phyloP scores from a whole-genome alignment of 2,329 filamentous ascomycete species.

The Fusarium tuaranense region DNA sequence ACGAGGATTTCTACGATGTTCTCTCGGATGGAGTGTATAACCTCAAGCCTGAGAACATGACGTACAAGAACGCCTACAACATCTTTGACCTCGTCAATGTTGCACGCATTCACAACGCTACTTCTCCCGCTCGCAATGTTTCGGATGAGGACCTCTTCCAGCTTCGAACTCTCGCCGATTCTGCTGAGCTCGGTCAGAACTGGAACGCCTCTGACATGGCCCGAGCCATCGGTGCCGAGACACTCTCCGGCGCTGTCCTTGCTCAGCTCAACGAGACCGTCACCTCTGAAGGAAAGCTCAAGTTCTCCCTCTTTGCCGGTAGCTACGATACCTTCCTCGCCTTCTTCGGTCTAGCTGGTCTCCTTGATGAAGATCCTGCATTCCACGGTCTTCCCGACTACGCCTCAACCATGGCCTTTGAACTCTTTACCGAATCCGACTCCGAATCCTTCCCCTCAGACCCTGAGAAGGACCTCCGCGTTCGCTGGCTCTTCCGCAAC shows the following conservation, averaged over 20 bases:
- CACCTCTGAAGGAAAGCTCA: conserved; percentile 44
- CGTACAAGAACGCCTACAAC: conserved; percentile 50
- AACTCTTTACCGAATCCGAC: conserved; percentile 45
- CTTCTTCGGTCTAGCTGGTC: conserved; percentile 48
- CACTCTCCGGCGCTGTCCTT: conserved; percentile 47
- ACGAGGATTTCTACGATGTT: conserved; percentile 45
- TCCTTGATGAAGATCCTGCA: conserved; percentile 43
- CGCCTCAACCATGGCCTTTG: conserved; percentile 52
- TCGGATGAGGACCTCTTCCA: conserved; percentile 49
- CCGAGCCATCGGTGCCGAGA: conserved; percentile 48
- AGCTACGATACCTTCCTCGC: conserved; percentile 53
- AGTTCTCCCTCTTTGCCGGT: conserved; percentile 50
- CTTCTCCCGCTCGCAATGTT: conserved; percentile 46
- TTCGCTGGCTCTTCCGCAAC: conserved; percentile 52
- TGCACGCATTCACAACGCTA: conserved; percentile 49
- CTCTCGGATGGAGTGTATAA: conserved; percentile 48
- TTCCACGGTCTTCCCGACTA: conserved; percentile 51
- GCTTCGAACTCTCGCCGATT: conserved; percentile 49
- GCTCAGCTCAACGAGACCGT: conserved; percentile 49
- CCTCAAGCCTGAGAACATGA: conserved; percentile 46
- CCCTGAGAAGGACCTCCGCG: conserved; percentile 41
- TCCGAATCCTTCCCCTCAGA: conserved; percentile 42
- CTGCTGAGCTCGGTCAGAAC: conserved; percentile 48
- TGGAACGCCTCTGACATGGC: conserved; percentile 46
- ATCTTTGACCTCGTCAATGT: conserved; percentile 53